These are phyloP conservation scores for Trichoderma gamsii DNA, from an alignment of 495 filamentous ascomycete genomes.

Conservation along the genomic window DNA sequence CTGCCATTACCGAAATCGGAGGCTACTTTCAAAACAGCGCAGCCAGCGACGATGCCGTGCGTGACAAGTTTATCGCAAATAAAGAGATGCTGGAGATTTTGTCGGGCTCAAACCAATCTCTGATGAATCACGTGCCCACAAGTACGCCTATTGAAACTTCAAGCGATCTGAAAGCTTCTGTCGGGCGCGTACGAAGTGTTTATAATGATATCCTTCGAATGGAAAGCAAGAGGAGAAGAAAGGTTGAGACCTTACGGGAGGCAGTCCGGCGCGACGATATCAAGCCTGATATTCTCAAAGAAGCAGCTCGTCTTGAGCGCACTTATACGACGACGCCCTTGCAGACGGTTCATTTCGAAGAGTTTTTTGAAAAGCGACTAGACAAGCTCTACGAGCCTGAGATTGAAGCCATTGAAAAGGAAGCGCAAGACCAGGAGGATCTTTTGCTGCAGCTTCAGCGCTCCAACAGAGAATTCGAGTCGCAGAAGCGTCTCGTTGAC, in stretches of 20 bases:
- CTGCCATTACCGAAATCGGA: slow-evolving; percentile 68
- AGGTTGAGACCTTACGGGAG: slow-evolving; percentile 66
- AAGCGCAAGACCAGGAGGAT: slow-evolving; percentile 70
- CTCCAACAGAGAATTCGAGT: slow-evolving; percentile 71
- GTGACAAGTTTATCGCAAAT: slow-evolving; percentile 68
- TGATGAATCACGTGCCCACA: slow-evolving; percentile 85
- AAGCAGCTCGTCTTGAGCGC: slow-evolving; percentile 79
- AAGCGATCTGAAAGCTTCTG: slow-evolving; percentile 70
- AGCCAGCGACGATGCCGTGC: slow-evolving; percentile 74
- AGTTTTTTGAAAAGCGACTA: slow-evolving; percentile 78
- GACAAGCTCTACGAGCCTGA: slow-evolving; percentile 70
- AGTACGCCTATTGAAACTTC: slow-evolving; percentile 72
- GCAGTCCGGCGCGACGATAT: slow-evolving; percentile 87
- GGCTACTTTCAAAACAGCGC: slow-evolving; percentile 83
- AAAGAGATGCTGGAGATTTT: slow-evolving; percentile 69
- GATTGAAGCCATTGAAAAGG: slow-evolving; percentile 58
- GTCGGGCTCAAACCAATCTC: slow-evolving; percentile 66
- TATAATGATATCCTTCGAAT: slow-evolving; percentile 79
- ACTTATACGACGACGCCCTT: slow-evolving; percentile 78
- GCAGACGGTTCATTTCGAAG: slow-evolving; percentile 79
- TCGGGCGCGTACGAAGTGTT: slow-evolving; percentile 62
- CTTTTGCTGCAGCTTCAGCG: slow-evolving; percentile 59
- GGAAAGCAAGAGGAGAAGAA: slow-evolving; percentile 68
- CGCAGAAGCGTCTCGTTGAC: slow-evolving; percentile 56
- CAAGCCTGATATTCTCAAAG: slow-evolving; percentile 69